Evolutionary conservation across 352 stramenopile genomes (phyloP).

Genomic region (Phytophthora meadii): DNA sequence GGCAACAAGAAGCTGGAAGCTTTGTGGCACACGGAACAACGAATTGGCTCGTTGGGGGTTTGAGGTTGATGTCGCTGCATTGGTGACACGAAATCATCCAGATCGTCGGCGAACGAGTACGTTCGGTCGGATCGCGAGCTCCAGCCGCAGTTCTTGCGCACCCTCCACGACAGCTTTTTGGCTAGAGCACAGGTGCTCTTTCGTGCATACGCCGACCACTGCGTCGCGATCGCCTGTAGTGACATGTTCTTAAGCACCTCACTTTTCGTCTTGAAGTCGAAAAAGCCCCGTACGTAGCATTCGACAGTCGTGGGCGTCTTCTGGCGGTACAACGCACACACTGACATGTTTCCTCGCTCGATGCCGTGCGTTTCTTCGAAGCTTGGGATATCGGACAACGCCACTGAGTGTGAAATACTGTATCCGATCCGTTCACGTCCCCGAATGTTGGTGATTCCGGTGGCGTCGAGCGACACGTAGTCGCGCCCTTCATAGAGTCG

Average conservation of each 20-base stretch:
- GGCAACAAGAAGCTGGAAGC: slow-evolving; percentile 28
- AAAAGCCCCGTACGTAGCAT: slow-evolving; percentile 53
- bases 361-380: slow-evolving; percentile 40
- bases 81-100: slow-evolving; percentile 34
- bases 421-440: slow-evolving; percentile 49
- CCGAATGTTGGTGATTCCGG: slow-evolving; percentile 31
- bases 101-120: slow-evolving; percentile 44
- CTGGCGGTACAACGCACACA: slow-evolving; percentile 50
- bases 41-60: slow-evolving; percentile 6
- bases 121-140: slow-evolving; percentile 33
- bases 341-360: slow-evolving; percentile 56
- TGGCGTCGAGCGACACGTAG: slow-evolving; percentile 47
- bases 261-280: slow-evolving; percentile 46
- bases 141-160: slow-evolving; percentile 41
- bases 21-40: slow-evolving; percentile 37
- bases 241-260: slow-evolving; percentile 41
- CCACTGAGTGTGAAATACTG: slow-evolving; percentile 51
- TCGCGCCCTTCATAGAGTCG: slow-evolving; percentile 42
- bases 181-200: slow-evolving; percentile 40
- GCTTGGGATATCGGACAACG: slow-evolving; percentile 38
- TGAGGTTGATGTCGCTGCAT: slow-evolving; percentile 4
- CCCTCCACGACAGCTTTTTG: slow-evolving; percentile 48
- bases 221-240: slow-evolving; percentile 38
- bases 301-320: slow-evolving; percentile 42
- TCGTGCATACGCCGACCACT: slow-evolving; percentile 42